Conservation (phyloP, 2,329 filamentous ascomycete genomes). For the Phaeoacremonium minimum region DNA sequence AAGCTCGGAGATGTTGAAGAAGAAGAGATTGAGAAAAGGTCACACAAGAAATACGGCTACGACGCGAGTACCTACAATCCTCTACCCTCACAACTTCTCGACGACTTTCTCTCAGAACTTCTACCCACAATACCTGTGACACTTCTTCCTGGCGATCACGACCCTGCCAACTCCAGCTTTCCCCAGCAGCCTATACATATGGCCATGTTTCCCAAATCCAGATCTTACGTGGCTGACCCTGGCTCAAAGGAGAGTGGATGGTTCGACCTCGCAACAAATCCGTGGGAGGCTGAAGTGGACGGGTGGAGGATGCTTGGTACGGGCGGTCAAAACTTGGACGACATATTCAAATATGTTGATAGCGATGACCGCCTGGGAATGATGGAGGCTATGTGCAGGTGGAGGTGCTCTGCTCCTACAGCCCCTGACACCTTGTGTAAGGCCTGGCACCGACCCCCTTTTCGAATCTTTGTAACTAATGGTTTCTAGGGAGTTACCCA, state of each 20-base stretch:
- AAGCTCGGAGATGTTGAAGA: constrained; percentile 30
- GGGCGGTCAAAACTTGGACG: constrained; percentile 88
- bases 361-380: constrained; percentile 74
- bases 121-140: constrained; percentile 87
- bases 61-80: constrained; percentile 86
- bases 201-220: constrained; percentile 79
- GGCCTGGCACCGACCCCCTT: no score
- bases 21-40: constrained; percentile 39
- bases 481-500: constrained; percentile 79
- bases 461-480: no score
- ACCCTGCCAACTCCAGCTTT: constrained; percentile 84
- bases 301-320: constrained; percentile 86
- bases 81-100: constrained; percentile 75
- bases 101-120: constrained; percentile 75
- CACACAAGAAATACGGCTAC: constrained; percentile 85
- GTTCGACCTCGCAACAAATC: constrained; percentile 89
- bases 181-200: constrained; percentile 92
- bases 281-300: constrained; percentile 85
- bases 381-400: constrained; percentile 92
- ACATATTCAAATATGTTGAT: constrained; percentile 87
- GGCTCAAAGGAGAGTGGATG: constrained; percentile 54
- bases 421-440: constrained; percentile 92
- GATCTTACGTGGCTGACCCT: constrained; percentile 58
- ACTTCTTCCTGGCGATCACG: constrained; percentile 75
- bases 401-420: constrained; percentile 87